Percentiles rank a stretch among this genome's conserved stretches.
These are phyloP conservation scores for Lentinula boryana DNA, from an alignment of 768 basidiomycete genomes.

Conservation along the genomic window DNA sequence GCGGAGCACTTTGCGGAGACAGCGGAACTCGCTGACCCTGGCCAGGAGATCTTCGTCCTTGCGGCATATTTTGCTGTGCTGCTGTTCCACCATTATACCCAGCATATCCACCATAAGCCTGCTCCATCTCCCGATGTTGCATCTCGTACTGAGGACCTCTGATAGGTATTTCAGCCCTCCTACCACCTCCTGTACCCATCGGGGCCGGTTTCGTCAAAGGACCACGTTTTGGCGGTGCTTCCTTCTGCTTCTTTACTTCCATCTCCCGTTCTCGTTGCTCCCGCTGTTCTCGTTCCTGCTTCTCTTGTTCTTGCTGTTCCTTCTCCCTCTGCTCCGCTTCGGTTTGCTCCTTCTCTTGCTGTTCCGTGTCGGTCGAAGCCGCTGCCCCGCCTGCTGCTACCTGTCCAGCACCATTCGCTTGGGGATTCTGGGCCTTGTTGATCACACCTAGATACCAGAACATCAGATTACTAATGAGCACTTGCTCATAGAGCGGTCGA, in stretches of 20 bases:
- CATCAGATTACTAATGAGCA: conserved; percentile 88
- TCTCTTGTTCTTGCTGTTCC: conserved; percentile 36
- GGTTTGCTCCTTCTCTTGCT: conserved; percentile 35
- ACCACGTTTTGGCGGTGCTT: conserved; percentile 42
- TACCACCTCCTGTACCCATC: conserved; percentile 41
- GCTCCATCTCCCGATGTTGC: conserved; percentile 90
- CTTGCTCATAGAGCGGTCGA: conserved; percentile 95
- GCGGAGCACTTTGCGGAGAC: conserved; percentile 19
- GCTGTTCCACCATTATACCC: conserved; percentile 19
- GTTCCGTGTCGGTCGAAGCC: conserved; percentile 30
- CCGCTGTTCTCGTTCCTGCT: conserved; percentile 32
- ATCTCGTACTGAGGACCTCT: conserved; percentile 89
- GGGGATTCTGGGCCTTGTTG: conserved; percentile 73
- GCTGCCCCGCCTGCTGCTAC: conserved; percentile 33
- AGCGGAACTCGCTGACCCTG: conserved; percentile 20
- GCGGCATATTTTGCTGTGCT: conserved; percentile 22
- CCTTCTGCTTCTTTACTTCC: conserved; percentile 48
- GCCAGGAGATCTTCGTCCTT: conserved; percentile 19
- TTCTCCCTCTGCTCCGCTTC: conserved; percentile 36
- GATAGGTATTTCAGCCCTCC: conserved; percentile 82
- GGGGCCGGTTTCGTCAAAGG: conserved; percentile 64
- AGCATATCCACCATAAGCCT: conserved; percentile 62
- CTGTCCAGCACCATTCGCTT: conserved; percentile 25
- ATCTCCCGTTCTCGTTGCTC: conserved; percentile 41
- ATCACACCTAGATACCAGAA: conserved; percentile 99